A percentile compares a stretch with the other conserved stretches of the same genome.
phyloP scores from a whole-genome alignment of 768 basidiomycete genomes.

The Boletus speciosus region DNA sequence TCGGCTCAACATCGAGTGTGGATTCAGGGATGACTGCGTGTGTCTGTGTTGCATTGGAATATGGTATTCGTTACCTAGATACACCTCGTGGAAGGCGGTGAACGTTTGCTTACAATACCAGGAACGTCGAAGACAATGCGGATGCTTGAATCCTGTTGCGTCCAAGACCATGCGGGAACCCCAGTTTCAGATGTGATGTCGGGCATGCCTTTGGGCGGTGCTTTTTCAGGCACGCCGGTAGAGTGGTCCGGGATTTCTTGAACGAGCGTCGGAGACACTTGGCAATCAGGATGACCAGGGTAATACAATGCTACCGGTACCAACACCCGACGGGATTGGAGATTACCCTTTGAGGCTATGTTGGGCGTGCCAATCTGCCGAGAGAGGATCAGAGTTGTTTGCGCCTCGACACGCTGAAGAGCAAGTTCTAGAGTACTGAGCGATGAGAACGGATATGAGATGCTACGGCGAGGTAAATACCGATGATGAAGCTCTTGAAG shows the following conservation, averaged over 20 bases:
- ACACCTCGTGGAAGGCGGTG: slow-evolving; percentile 2
- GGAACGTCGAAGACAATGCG: slow-evolving; percentile 53
- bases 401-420: slow-evolving; percentile 63
- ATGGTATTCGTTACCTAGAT: slow-evolving; percentile 3
- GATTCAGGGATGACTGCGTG: slow-evolving; percentile 42
- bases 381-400: slow-evolving; percentile 57
- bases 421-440: slow-evolving; percentile 50
- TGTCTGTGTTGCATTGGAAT: slow-evolving; percentile 36
- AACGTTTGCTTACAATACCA: slow-evolving; percentile 45
- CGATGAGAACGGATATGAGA: slow-evolving; percentile 12
- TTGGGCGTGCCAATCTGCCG: slow-evolving; percentile 72
- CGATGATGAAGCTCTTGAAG: slow-evolving; percentile 69
- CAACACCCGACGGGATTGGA: slow-evolving; percentile 51
- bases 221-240: slow-evolving; percentile 26
- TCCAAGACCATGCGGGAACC: slow-evolving; percentile 53
- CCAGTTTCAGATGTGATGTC: slow-evolving; percentile 26
- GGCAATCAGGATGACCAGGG: slow-evolving; percentile 18
- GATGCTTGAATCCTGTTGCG: slow-evolving; percentile 40
- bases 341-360: slow-evolving; percentile 72
- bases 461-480: slow-evolving; percentile 31
- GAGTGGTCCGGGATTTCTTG: slow-evolving; percentile 42
- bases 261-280: slow-evolving; percentile 13
- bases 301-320: slow-evolving; percentile 48
- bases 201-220: slow-evolving; percentile 41
- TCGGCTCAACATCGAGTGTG: slow-evolving; percentile 63